Evolutionary conservation across 116 monocot species (phyloP), one percentile per base, ranked within the genome.

Genomic region (Dioscorea cayenensis): DNA sequence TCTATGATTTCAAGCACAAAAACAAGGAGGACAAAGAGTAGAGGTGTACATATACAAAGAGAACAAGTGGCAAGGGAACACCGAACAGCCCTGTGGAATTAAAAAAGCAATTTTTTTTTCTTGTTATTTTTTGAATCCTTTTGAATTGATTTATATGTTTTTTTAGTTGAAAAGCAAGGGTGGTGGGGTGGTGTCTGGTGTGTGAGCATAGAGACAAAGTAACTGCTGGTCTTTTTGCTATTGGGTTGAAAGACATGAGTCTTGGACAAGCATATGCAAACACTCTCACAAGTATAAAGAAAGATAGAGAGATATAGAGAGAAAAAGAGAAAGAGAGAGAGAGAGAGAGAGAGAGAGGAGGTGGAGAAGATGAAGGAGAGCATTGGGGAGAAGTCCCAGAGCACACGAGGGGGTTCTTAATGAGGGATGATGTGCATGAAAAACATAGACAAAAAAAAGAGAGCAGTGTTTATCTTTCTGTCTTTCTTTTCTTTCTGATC

Each of bases 391-490:
- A 20, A 51, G 17, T 72, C 63, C 71, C 23, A 58, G 68, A 52
- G 71, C 79, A 79, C 83, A 83, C 79, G 83, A 83, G 83, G 32
- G 75, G 71, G 36, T 70, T 19, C 69, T 43, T 7, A 3, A 37
- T 29, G 48, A 23, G 2, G 2, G 67, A 36, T 52, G 32, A 32
- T 27, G 68, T 20, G 50, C 28, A 38, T 43, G 66, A 37, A 22
- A 73, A 35, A 79, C 68, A 32, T 4, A 32, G 32, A 32, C 32
- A 32, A 4, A 32, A 32, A 32, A 32, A 32, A 32, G 32, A 32
- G 32, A 32, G 32, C 32, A 32, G 32, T 32, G 32, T 32, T 32
- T 32, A 3, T 32, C 1, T 32, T 32, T 32, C 32, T 32, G 32
- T 32, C 32, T 32, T 32, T 32, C 32, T 32, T 32, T 32, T 32